phyloP scores from a whole-genome alignment of 148 eudicot species.

The Heliamphora exappendiculata region DNA sequence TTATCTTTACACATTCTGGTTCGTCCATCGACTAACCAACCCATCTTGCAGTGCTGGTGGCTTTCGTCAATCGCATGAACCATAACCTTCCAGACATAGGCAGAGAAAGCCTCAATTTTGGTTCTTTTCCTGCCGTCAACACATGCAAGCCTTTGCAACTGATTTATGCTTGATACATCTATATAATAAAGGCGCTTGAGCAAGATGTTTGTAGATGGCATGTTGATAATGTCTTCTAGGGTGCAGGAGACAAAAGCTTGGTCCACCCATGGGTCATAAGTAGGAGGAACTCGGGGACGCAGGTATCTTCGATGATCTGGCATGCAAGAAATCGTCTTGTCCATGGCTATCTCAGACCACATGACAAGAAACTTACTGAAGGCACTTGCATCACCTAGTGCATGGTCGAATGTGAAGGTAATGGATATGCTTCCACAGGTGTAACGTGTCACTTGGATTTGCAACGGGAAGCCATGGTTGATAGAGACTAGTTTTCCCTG shows the following conservation, averaged over 20 bases:
- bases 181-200: conserved; percentile 29
- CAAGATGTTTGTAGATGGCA: conserved; percentile 14
- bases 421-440: conserved; percentile 23
- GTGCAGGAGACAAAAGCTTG: conserved; percentile 30
- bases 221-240: conserved; percentile 21
- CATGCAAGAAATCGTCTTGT: conserved; percentile 15
- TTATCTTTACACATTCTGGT: conserved; percentile 15
- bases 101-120: conserved; percentile 33
- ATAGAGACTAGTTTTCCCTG: conserved; percentile 25
- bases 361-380: conserved; percentile 26
- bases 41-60: conserved; percentile 24
- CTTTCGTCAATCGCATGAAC: conserved; percentile 9
- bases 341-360: conserved; percentile 27
- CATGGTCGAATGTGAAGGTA: conserved; percentile 34
- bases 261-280: conserved; percentile 21
- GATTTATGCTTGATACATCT: conserved; percentile 22
- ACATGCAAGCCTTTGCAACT: conserved; percentile 21
- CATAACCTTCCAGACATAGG: conserved; percentile 34
- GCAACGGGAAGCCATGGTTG: conserved; percentile 8
- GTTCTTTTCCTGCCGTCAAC: conserved; percentile 20
- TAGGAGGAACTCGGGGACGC: conserved; percentile 23
- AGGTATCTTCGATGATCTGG: conserved; percentile 25
- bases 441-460: conserved; percentile 24
- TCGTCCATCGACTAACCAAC: conserved; percentile 30
- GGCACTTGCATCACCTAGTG: conserved; percentile 31